Percentiles rank a stretch among this genome's conserved stretches.
phyloP scores from a whole-genome alignment of 2,329 filamentous ascomycete genomes.

The Epichloe brachyelytri region DNA sequence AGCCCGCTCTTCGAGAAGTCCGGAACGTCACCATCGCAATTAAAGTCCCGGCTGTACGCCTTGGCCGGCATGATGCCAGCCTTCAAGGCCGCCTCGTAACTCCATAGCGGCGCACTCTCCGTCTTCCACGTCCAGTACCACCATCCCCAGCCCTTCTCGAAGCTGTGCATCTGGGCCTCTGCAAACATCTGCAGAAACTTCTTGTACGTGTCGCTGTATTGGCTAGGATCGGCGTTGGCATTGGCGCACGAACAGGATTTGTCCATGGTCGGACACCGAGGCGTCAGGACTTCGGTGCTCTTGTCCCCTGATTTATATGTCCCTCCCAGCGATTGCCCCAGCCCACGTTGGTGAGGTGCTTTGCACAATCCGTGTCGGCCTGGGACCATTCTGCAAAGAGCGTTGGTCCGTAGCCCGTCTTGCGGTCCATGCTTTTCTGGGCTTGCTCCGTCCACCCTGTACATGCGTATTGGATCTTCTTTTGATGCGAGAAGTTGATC shows the following conservation, averaged over 20 bases:
- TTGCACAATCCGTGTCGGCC: slow-evolving; percentile 88
- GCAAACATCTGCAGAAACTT: slow-evolving; percentile 80
- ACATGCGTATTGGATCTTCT: slow-evolving; percentile 82
- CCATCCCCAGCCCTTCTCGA: slow-evolving; percentile 92
- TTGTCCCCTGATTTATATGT: slow-evolving; percentile 59
- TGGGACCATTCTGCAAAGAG: slow-evolving; percentile 96
- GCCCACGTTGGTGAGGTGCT: slow-evolving; percentile 78
- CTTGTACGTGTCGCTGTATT: slow-evolving; percentile 66
- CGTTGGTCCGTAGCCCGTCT: slow-evolving; percentile 79
- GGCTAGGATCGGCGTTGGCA: slow-evolving; percentile 60
- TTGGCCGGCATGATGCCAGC: slow-evolving; percentile 69
- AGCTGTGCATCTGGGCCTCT: slow-evolving; percentile 89
- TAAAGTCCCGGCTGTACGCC: slow-evolving; percentile 58
- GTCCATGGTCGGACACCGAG: slow-evolving; percentile 59
- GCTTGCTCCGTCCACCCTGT: slow-evolving; percentile 75
- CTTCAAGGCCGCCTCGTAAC: slow-evolving; percentile 66
- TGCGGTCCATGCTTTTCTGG: slow-evolving; percentile 53
- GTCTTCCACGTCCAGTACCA: slow-evolving; percentile 99
- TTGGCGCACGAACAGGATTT: slow-evolving; percentile 55
- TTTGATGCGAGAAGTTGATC: slow-evolving; percentile 66
- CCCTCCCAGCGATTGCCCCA: slow-evolving; percentile 82
- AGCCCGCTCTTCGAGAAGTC: slow-evolving; percentile 33
- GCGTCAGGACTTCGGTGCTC: slow-evolving; percentile 49
- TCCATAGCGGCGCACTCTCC: slow-evolving; percentile 79
- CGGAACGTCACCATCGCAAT: slow-evolving; percentile 47